These are phyloP conservation scores for Colletotrichum camelliae DNA, from an alignment of 2,329 filamentous ascomycete genomes.

Conservation along the genomic window DNA sequence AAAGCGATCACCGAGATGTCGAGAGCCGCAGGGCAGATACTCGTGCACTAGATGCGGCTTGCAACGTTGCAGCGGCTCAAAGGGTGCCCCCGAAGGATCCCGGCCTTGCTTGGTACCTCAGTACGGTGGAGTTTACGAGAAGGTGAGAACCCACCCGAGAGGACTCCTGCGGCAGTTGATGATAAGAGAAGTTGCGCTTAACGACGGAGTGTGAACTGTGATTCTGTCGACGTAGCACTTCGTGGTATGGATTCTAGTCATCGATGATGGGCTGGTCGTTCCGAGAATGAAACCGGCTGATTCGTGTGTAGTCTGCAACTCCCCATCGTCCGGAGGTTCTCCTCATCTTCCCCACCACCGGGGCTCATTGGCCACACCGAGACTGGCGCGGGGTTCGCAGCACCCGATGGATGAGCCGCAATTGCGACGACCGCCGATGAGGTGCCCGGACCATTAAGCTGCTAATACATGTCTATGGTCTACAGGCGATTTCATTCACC, in stretches of 20 bases:
- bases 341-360: neutral
- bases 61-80: slow-evolving; percentile 8
- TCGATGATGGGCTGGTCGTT: neutral
- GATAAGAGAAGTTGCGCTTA: neutral
- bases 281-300: neutral
- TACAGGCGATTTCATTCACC: neutral
- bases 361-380: neutral
- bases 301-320: neutral
- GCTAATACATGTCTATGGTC: neutral
- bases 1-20: neutral
- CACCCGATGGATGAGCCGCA: neutral
- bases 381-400: neutral
- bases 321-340: neutral
- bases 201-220: neutral
- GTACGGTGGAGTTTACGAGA: neutral
- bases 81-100: neutral
- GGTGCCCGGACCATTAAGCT: neutral
- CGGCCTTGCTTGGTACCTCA: neutral
- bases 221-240: neutral
- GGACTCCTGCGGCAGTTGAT: neutral
- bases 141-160: neutral
- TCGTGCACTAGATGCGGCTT: neutral
- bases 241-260: neutral
- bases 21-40: neutral
- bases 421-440: neutral